These are phyloP conservation scores for Hyphopichia wangnamkhiaoensis DNA, from an alignment of 1,139 yeast species.

Conservation along the genomic window DNA sequence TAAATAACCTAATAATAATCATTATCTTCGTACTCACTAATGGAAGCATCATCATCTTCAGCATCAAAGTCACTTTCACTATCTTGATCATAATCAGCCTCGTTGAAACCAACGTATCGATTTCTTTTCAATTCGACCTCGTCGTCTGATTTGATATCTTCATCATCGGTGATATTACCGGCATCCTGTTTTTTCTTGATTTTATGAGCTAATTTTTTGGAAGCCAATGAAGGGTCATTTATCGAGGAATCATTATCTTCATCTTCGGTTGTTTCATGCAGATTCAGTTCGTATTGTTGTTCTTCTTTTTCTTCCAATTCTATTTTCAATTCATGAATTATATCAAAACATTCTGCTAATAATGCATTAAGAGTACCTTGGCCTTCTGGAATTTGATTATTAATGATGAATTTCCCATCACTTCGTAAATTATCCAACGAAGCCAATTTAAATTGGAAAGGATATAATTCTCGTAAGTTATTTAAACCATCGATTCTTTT, in stretches of 20 bases:
- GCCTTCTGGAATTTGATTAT: constrained; percentile 91
- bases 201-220: too few relatives aligned
- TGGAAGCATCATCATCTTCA: constrained; percentile 25
- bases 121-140: constrained; percentile 49
- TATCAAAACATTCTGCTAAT: constrained; percentile 91
- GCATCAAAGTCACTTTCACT: constrained; percentile 37
- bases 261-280: too few relatives aligned
- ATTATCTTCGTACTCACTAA: constrained; percentile 43
- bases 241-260: constrained; percentile 17
- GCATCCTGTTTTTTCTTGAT: neutral
- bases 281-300: constrained; percentile 23
- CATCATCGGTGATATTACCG: constrained; percentile 24
- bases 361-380: constrained; percentile 91
- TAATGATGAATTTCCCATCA: constrained; percentile 90
- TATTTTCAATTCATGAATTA: constrained; percentile 83
- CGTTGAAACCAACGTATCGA: constrained; percentile 45
- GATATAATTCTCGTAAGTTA: constrained; percentile 84
- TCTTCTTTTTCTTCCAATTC: constrained; percentile 76
- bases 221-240: neutral
- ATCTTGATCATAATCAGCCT: constrained; percentile 49
- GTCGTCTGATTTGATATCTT: constrained; percentile 34
- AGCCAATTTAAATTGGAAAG: constrained; percentile 91
- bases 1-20: constrained; percentile 38
- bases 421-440: constrained; percentile 80
- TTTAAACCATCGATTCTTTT: constrained; percentile 91